Evolutionary conservation across 306 rosid species (phyloP).

Genomic region (Sophora flavescens): DNA sequence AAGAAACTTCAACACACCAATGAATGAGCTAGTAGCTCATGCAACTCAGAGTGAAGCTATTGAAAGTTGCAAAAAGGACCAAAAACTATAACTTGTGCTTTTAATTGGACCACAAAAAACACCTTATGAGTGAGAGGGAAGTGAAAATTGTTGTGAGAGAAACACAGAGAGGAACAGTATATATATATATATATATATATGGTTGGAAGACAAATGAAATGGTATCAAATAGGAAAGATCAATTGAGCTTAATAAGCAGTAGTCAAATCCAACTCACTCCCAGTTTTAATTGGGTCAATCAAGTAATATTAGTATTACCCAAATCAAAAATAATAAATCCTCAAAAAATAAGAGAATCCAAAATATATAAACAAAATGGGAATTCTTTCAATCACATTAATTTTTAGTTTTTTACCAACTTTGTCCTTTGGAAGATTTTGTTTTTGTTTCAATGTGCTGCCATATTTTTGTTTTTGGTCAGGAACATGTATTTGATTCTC

Average conservation of each 20-base stretch:
- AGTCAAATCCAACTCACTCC: slow-evolving; percentile 63
- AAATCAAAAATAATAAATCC: not conserved
- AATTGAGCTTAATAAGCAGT: slow-evolving; percentile 58
- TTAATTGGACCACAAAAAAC: slow-evolving; percentile 39
- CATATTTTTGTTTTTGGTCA: not conserved
- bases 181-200: slow-evolving; percentile 17
- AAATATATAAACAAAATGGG: slow-evolving; percentile 7
- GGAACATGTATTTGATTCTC: slow-evolving; percentile 14
- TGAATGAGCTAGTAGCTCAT: slow-evolving; percentile 48
- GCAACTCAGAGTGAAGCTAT: slow-evolving; percentile 45
- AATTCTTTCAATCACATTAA: not conserved
- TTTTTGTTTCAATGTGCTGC: not conserved
- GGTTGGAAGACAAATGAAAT: slow-evolving; percentile 29
- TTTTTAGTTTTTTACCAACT: slow-evolving; percentile 24
- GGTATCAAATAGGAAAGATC: slow-evolving; percentile 33
- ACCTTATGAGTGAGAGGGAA: slow-evolving; percentile 28
- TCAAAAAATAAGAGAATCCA: not conserved
- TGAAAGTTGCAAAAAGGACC: slow-evolving; percentile 39
- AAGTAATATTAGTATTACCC: slow-evolving; percentile 42
- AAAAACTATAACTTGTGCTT: slow-evolving; percentile 42
- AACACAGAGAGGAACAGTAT: not conserved
- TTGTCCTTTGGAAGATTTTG: slow-evolving; percentile 43
- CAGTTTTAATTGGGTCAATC: slow-evolving; percentile 43
- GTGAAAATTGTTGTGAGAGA: slow-evolving; percentile 44
- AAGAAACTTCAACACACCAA: slow-evolving; percentile 25